Evolutionary conservation across 148 eudicot species (phyloP), one percentile per base, ranked within the genome.

Genomic region (Suaeda aralocaspica): DNA sequence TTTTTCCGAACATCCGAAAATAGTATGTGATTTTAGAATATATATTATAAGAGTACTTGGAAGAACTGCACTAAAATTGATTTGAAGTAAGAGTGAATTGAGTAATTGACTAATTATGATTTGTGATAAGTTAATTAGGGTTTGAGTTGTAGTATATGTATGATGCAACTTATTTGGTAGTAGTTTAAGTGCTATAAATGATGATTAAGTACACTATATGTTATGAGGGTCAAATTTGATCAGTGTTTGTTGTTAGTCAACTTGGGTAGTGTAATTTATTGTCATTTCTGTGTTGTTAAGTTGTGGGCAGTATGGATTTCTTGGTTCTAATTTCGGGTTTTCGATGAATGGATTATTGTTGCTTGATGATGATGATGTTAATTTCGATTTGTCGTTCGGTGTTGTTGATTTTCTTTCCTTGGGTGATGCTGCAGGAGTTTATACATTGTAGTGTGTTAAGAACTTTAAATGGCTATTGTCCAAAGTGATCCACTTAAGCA

Each of bases 401-500:
- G 45, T 46, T 25, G 7, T 21, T 48, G 67, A 46, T 76, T 64
- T 57, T 56, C 2, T 50, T 15, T 50, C 33, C 4, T 36, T n/a
- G 48, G 48, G 67, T 67, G 9, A 12, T 44, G 29, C 18, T 41
- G 50, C 64, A 72, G 80, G n/a, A n/a, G 71, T 53, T 6, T 19
- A 24, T n/a, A 55, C 24, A 24, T 33, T n/a, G 46, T 44, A 6
- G n/a, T 62, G 76, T 57, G 60, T 67, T 24, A 60, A 46, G 11
- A 36, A 36, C 41, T 36, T 36, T 3, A 36, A 8, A 84, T 78
- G 87, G 69, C 71, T 45, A 61, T 24, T 14, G 46, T 42, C 39
- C 80, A 64, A 59, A 78, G 48, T 51, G 81, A 85, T 49, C 78
- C 83, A 31, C 77, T 81, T 77, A 44, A 62, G 39, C 86, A 78